Conservation (phyloP, 2,329 filamentous ascomycete species). For the Mollisia scopiformis region DNA sequence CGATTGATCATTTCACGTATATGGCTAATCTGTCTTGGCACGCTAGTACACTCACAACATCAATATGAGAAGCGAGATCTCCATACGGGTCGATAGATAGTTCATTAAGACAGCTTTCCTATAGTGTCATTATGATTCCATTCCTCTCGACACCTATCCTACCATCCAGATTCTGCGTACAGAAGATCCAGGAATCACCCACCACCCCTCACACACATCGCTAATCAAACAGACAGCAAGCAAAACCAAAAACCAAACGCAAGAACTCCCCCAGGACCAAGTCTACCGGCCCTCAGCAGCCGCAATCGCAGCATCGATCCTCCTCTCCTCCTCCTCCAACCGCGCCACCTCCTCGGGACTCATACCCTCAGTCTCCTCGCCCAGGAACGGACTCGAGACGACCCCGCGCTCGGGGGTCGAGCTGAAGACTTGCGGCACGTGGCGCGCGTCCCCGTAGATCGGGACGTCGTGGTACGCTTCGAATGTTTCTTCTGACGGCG, state of each 20-base stretch:
- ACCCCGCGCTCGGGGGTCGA: no score
- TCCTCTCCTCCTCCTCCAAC: slow-evolving; percentile 36
- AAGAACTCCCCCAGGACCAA: background rate
- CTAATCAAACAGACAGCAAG: slow-evolving; percentile 10
- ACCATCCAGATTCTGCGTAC: background rate
- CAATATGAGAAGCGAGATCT: background rate
- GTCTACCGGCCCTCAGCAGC: slow-evolving; percentile 22
- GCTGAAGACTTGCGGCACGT: slow-evolving; percentile 21
- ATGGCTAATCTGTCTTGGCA: no score
- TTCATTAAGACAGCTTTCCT: background rate
- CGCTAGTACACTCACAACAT: no score
- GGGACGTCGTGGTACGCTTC: slow-evolving; percentile 28
- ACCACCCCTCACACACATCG: background rate
- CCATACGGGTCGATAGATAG: background rate
- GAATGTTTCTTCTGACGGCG: background rate
- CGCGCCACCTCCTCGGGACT: slow-evolving; percentile 30
- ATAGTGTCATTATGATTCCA: slow-evolving; percentile 11
- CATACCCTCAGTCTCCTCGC: slow-evolving; percentile 25
- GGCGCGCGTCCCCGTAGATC: slow-evolving; percentile 19
- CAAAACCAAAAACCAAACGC: background rate
- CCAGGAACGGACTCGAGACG: slow-evolving; percentile 18
- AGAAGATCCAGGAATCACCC: background rate
- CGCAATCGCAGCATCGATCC: slow-evolving; percentile 35
- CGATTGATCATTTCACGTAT: no score
- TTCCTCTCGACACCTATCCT: slow-evolving; percentile 6